Evolutionary conservation across 192 early-diverging fungal genomes (phyloP).

Genomic region (Linnemannia exigua): DNA sequence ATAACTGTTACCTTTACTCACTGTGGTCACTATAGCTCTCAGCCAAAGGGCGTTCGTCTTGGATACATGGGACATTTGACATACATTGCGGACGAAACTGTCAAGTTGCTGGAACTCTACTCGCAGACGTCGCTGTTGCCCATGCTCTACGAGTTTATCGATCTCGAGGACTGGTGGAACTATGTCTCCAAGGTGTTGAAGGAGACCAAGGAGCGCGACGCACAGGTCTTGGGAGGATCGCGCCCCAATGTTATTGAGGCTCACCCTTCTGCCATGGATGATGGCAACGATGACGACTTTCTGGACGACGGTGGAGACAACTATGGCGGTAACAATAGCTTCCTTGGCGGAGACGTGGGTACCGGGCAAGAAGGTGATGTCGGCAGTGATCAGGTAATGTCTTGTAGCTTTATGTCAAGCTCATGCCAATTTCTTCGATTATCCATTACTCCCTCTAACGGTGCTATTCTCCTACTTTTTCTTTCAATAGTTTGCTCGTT

Average conservation of each 20-base stretch:
- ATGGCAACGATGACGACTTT: conserved; percentile 64
- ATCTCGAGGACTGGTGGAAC: conserved; percentile 63
- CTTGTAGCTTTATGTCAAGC: no score
- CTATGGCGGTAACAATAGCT: conserved; percentile 64
- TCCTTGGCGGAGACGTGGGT: conserved; percentile 65
- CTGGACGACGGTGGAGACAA: conserved; percentile 66
- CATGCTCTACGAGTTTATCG: conserved; percentile 53
- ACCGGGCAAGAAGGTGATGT: conserved; percentile 67
- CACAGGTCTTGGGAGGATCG: conserved; percentile 58
- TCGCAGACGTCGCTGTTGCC: conserved; percentile 27
- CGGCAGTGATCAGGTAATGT: conserved; percentile 70
- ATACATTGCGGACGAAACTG: conserved; percentile 94
- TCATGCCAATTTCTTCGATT: no score
- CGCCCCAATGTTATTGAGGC: conserved; percentile 61
- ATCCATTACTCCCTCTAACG: neutral
- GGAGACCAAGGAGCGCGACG: conserved; percentile 55
- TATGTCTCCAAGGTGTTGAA: conserved; percentile 60
- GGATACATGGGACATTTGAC: conserved; percentile 99
- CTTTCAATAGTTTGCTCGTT: conserved; percentile 73
- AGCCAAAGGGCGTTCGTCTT: conserved; percentile 90
- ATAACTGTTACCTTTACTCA: conserved; percentile 11
- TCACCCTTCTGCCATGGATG: conserved; percentile 43
- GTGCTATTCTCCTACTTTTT: conserved; percentile 10
- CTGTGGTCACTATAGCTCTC: conserved; percentile 59
- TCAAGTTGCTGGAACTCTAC: conserved; percentile 85